Evolutionary conservation across 768 basidiomycete species (phyloP).

Genomic region (Rhodotorula graminis): DNA sequence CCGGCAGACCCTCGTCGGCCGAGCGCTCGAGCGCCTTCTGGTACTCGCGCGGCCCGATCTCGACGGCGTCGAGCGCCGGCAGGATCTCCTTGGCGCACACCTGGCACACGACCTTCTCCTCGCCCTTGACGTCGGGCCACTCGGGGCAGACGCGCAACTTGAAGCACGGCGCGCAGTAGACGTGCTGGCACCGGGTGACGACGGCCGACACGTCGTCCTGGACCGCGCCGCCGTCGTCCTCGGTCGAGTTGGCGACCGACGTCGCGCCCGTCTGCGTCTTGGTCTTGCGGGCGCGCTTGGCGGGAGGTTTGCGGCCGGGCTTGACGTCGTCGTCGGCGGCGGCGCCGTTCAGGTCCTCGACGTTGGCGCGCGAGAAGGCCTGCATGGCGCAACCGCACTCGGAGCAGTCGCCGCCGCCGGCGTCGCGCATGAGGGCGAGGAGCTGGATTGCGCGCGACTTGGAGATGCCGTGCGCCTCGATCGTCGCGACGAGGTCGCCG

Average conservation of each 20-base stretch:
- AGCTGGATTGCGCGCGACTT: constrained; percentile 68
- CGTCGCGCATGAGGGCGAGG: constrained; percentile 76
- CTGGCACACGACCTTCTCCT: constrained; percentile 63
- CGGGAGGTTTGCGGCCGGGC: neutral
- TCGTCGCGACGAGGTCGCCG: constrained; percentile 65
- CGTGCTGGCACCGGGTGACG: constrained; percentile 87
- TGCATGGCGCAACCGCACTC: constrained; percentile 79
- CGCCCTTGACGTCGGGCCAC: constrained; percentile 63
- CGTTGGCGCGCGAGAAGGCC: constrained; percentile 40
- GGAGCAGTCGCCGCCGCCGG: constrained; percentile 78
- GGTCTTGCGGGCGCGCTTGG: neutral
- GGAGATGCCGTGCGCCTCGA: constrained; percentile 73
- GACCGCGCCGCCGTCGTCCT: constrained; percentile 19
- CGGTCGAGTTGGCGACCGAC: constrained; percentile 13
- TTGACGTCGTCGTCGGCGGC: constrained; percentile 14
- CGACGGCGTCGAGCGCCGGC: constrained; percentile 67
- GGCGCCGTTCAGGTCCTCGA: constrained; percentile 15
- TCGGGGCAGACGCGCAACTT: constrained; percentile 67
- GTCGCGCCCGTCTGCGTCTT: constrained; percentile 8
- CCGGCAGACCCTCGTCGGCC: constrained; percentile 55
- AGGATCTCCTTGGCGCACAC: constrained; percentile 68
- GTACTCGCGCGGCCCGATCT: constrained; percentile 61
- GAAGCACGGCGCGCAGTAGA: constrained; percentile 86
- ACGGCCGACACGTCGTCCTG: constrained; percentile 49
- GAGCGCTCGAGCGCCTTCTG: constrained; percentile 49